Percentiles rank a stretch among this genome's conserved stretches.
Evolutionary conservation across 2,329 filamentous ascomycete species (phyloP).

Genomic region (Lithohypha guttulata): DNA sequence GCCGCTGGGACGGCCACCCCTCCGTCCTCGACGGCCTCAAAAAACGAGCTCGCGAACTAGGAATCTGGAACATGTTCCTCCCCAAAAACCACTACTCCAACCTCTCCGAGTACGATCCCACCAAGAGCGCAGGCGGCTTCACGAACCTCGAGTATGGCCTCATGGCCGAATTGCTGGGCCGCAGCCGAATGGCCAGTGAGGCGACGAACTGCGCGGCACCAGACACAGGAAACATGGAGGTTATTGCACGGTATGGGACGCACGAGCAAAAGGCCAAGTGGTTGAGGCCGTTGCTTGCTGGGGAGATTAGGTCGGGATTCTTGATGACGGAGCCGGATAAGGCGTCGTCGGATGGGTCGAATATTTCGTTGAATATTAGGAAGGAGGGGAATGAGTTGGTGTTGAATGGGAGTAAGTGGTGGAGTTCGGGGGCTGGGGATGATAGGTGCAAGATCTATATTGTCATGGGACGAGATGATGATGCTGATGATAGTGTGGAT

Average conservation of each 20-base stretch:
- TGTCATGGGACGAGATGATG: conserved; percentile 86
- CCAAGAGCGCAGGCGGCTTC: conserved; percentile 41
- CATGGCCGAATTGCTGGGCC: conserved; percentile 92
- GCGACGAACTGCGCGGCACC: conserved; percentile 83
- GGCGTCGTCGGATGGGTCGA: conserved; percentile 84
- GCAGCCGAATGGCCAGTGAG: conserved; percentile 70
- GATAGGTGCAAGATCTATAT: conserved; percentile 84
- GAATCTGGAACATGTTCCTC: conserved; percentile 97
- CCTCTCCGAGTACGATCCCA: conserved; percentile 64
- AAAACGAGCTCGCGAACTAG: conserved; percentile 64
- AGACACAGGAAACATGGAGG: conserved; percentile 93
- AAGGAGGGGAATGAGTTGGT: conserved; percentile 79
- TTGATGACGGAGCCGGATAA: conserved; percentile 88
- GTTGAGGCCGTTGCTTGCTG: conserved; percentile 70
- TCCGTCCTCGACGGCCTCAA: conserved; percentile 80
- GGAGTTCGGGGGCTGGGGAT: conserved; percentile 91
- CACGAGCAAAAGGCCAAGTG: conserved; percentile 74
- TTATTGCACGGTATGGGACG: conserved; percentile 75
- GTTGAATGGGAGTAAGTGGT: conserved; percentile 97
- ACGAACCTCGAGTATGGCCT: conserved; percentile 92
- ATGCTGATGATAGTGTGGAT: conserved; percentile 47
- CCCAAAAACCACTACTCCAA: conserved; percentile 71
- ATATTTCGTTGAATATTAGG: conserved; percentile 74
- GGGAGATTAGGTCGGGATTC: conserved; percentile 78
- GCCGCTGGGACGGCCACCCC: conserved; percentile 71